These are phyloP conservation scores for Brassica juncea DNA, from an alignment of 345 rosid genomes.

Conservation along the genomic window DNA sequence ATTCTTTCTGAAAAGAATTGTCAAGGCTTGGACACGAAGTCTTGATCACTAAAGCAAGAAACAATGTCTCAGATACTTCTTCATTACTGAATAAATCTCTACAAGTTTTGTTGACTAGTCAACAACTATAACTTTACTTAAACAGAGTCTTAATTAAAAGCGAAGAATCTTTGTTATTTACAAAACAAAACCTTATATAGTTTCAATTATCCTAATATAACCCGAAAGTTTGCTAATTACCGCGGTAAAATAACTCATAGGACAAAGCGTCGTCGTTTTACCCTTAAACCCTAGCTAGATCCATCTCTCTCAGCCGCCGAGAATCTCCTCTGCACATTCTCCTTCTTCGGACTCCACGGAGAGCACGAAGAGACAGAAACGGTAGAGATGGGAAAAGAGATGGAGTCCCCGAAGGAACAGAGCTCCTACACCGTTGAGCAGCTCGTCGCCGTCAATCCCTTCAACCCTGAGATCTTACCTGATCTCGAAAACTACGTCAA, in stretches of 20 bases:
- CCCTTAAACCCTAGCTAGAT: slow-evolving; percentile 38
- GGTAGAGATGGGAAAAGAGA: slow-evolving; percentile 43
- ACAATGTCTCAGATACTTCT: neutral
- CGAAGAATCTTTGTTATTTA: neutral
- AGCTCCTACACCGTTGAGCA: slow-evolving; percentile 76
- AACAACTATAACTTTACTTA: neutral
- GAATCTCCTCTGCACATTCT: slow-evolving; percentile 17
- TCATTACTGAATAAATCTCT: neutral
- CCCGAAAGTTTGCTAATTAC: neutral
- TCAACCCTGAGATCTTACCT: slow-evolving; percentile 91
- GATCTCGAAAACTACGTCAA: slow-evolving; percentile 95
- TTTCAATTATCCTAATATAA: neutral
- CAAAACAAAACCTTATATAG: neutral
- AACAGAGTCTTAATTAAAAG: neutral
- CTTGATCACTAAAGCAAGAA: neutral
- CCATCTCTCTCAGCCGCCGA: slow-evolving; percentile 18
- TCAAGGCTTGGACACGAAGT: no score
- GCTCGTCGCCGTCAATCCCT: slow-evolving; percentile 92
- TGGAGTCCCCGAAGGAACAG: slow-evolving; percentile 47
- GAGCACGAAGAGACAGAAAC: slow-evolving; percentile 6
- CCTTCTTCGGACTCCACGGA: neutral
- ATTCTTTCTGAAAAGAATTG: neutral
- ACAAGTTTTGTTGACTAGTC: neutral
- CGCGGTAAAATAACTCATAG: no score
- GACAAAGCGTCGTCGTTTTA: slow-evolving; percentile 16